phyloP scores from a whole-genome alignment of 768 basidiomycete genomes.

The Cubamyces sp. region DNA sequence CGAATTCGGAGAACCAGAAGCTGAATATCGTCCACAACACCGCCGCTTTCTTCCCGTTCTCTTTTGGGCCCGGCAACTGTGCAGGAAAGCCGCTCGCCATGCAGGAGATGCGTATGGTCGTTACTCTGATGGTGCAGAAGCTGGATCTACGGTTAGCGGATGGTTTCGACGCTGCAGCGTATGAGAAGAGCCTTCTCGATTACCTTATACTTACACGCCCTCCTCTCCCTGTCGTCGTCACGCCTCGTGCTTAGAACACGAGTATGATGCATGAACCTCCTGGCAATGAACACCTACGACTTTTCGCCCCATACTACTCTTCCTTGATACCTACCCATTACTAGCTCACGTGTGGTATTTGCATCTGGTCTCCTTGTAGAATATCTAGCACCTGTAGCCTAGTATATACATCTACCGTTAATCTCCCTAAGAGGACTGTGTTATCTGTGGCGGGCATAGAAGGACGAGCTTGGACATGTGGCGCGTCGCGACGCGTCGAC shows the following conservation, averaged over 20 bases:
- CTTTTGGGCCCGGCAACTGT: constrained; percentile 55
- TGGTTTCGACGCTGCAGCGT: constrained; percentile 13
- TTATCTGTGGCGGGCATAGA: no score
- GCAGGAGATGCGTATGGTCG: constrained; percentile 40
- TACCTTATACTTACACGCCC: constrained; percentile 22
- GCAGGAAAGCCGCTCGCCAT: constrained; percentile 50
- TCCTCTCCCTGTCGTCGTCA: constrained; percentile 16
- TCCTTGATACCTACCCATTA: no score
- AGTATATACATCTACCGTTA: no score
- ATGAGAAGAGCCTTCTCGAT: constrained; percentile 12
- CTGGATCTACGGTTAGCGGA: constrained; percentile 27
- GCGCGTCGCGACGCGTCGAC: constrained; percentile 17
- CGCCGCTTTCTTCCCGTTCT: constrained; percentile 45
- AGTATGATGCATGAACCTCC: neutral
- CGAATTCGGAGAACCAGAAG: constrained; percentile 10
- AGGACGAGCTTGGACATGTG: neutral
- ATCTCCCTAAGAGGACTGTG: no score
- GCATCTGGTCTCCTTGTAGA: no score
- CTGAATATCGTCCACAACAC: constrained; percentile 17
- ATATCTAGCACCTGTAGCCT: no score
- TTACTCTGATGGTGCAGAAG: constrained; percentile 34
- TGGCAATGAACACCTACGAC: no score
- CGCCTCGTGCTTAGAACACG: neutral
- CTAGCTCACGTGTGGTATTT: no score
- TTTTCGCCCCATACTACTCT: no score